Evolutionary conservation across 2,329 filamentous ascomycete genomes (phyloP).

Genomic region (Samsoniella hepiali): DNA sequence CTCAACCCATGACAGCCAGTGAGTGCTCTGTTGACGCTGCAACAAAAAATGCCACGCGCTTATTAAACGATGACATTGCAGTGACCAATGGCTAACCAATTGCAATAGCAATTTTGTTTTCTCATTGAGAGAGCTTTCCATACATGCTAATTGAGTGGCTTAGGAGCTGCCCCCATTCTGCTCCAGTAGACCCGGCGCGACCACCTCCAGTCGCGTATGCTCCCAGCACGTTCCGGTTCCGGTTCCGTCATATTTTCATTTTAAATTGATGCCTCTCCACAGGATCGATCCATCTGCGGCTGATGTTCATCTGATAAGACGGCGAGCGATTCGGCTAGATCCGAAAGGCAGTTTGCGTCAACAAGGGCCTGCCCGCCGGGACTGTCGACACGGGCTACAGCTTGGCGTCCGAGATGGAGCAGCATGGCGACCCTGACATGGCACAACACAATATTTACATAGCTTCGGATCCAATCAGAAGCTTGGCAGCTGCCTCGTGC

Average conservation of each 20-base stretch:
- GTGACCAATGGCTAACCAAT: too few species aligned
- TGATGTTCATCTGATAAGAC: slow-evolving; percentile 22
- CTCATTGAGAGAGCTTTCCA: too few species aligned
- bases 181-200: not conserved
- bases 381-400: not conserved
- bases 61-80: too few species aligned
- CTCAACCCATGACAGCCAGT: too few species aligned
- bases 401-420: not conserved
- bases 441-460: too few species aligned
- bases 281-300: not conserved
- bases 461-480: not conserved
- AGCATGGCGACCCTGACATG: not conserved
- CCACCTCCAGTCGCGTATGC: not conserved
- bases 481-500: not conserved
- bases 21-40: too few species aligned
- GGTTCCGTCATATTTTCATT: not conserved
- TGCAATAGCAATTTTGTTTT: too few species aligned
- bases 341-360: not conserved
- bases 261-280: not conserved
- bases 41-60: too few species aligned
- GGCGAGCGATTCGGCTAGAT: slow-evolving; percentile 3
- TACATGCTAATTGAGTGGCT: too few species aligned
- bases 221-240: slow-evolving; percentile 1
- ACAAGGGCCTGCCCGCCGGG: not conserved
- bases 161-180: not conserved